Evolutionary conservation across 371 early-diverging fungal genomes (phyloP), one percentile per base, ranked within the genome.

Genomic region (Haplosporangium sp.): DNA sequence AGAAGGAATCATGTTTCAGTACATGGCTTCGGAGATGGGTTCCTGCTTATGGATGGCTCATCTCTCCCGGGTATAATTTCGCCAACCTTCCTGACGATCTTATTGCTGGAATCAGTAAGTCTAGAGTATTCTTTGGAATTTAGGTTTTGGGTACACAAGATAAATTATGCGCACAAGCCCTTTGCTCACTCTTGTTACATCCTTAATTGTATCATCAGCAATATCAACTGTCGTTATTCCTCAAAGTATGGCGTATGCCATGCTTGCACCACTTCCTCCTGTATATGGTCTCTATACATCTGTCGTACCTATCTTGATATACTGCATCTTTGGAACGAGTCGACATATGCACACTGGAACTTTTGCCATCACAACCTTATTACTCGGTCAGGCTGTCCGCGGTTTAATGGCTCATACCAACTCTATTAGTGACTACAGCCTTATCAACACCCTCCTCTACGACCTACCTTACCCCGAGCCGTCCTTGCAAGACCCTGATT

Each of bases 241-340:
- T 39, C 89, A 89, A 69, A 83, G 85, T 61, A 89, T 89, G 89
- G 87, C 88, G 15, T 89, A 89, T 75, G 85, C 88, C 3, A 86
- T 85, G 66, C 71, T 89, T 63, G 87, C 89, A 10, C 78, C 77
- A 7, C 63, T 89, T 57, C 87, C 88, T 2, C 85, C 89, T 17
- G 89, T 86, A 15, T 83, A 85, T 63, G 89, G 89, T 11, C 85
- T 89, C 35, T 89, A 89, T 55, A 78, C 88, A 8, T 84, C 86
- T 2, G 82, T 87, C 19, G 76, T 86, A 10, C 87, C 88, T 9
- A 72, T 83, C 35, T 44, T 86, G 38, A 69, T 85, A n/a, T 87
- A 87, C 77, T 81, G 81, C 55, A 40, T 87, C 48, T 84, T 88
- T 60, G 88, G 85, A 8, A 81, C 83, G 0, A 82, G 83, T 57